Evolutionary conservation across 768 basidiomycete genomes (phyloP), one percentile per base, ranked within the genome.

Genomic region (Tricholoma sp.): DNA sequence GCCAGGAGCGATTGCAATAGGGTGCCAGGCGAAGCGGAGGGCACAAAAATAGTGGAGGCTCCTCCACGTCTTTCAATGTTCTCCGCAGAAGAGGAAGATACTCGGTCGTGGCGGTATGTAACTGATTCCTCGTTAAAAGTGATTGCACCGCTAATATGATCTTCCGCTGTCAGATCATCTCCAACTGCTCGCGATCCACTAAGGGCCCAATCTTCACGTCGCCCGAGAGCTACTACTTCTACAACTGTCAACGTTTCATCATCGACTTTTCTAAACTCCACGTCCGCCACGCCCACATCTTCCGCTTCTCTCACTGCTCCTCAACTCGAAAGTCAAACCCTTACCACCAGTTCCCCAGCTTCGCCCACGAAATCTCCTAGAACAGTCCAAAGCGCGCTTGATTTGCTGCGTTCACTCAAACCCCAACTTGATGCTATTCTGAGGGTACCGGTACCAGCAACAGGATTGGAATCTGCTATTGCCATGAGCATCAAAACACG

Each of bases 341-440:
- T 36, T 7, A 18, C 12, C 33, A 47, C 32, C 50, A 9, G 18
- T 31, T 7, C 41, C 15, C 12, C 3, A 52, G 32, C 28, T 2
- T 24, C 34, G 49, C 36, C 17, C 10, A 31, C 33, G 6, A 29
- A 20, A 6, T 7, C 48, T 31, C 55, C 57, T 18, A 57, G 32
- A 12, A 79, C 79, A 0, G 62, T 81, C 7, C 31, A 66, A 0
- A 68, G 66, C 2, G 82, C 81, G 0, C 71, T 82, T 7, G 62
- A 67, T 0, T 73, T 84, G 32, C 68, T 85, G 11, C 62, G 61
- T 1, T 74, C 76, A 0, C 72, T 80, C 29, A 68, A 70, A 44
- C 74, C 78, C 0, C 59, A 62, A 8, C 75, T 89, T 24, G 64
- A 68, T n/a, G 66, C 70, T 3, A 59, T 83, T 3, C 71, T 83